These are phyloP conservation scores for Coriolopsis trogii DNA, from an alignment of 1,284 basidiomycete species.

Conservation along the genomic window DNA sequence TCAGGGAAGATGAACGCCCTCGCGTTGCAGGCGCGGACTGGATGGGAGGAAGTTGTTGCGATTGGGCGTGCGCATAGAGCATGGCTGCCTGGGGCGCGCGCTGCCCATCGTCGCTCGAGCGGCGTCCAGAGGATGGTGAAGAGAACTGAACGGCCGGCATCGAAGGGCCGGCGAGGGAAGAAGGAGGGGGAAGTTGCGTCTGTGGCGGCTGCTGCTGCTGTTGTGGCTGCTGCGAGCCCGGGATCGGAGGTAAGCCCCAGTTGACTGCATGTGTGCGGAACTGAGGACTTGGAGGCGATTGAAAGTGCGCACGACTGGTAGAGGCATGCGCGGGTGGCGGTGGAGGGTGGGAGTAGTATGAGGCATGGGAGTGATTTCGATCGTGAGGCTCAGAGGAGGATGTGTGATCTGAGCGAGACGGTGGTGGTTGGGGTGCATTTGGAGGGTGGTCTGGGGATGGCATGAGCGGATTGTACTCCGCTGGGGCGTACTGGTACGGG, in stretches of 20 bases:
- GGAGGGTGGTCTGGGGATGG: slow-evolving; percentile 24
- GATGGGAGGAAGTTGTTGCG: slow-evolving; percentile 26
- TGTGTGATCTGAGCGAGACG: slow-evolving; percentile 9
- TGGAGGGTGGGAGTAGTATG: slow-evolving; percentile 39
- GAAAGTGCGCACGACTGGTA: slow-evolving; percentile 18
- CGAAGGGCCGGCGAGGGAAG: slow-evolving; percentile 25
- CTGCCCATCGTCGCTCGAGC: slow-evolving; percentile 28
- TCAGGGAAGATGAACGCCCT: slow-evolving; percentile 17
- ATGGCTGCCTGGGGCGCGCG: slow-evolving; percentile 30
- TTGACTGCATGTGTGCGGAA: slow-evolving; percentile 24
- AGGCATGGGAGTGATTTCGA: slow-evolving; percentile 25
- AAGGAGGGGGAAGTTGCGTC: slow-evolving; percentile 14
- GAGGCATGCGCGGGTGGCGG: slow-evolving; percentile 19
- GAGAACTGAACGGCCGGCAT: slow-evolving; percentile 9
- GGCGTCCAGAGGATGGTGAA: slow-evolving; percentile 12
- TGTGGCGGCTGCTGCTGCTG: slow-evolving; percentile 9
- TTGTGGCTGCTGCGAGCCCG: slow-evolving; percentile 14
- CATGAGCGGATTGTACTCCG: slow-evolving; percentile 27
- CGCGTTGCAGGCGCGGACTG: slow-evolving; percentile 18
- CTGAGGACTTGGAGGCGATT: slow-evolving; percentile 17
- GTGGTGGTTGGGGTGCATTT: slow-evolving; percentile 18
- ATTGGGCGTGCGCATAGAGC: slow-evolving; percentile 31
- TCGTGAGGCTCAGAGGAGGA: slow-evolving; percentile 21
- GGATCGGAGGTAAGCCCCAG: slow-evolving; percentile 19
- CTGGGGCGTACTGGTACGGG: slow-evolving; percentile 29